These are phyloP conservation scores for Syzygium aqueum DNA, from an alignment of 345 rosid species.

Conservation along the genomic window DNA sequence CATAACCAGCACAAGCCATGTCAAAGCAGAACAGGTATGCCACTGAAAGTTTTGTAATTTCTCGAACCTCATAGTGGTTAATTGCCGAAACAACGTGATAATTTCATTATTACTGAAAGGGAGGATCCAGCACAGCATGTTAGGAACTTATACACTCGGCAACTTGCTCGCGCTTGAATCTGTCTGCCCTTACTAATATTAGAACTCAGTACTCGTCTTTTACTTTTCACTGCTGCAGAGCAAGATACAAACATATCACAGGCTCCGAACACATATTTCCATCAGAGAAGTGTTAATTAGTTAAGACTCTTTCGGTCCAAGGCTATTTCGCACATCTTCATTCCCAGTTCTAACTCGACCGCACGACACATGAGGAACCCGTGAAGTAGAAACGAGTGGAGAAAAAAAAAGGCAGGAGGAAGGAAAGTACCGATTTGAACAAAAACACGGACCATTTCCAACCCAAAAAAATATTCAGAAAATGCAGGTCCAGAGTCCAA, in stretches of 20 bases:
- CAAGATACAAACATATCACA: neutral
- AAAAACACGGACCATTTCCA: neutral
- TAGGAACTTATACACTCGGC: neutral
- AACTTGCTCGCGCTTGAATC: neutral
- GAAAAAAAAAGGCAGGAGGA: neutral
- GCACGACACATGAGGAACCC: neutral
- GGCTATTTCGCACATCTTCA: neutral
- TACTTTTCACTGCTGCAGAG: neutral
- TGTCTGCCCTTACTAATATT: neutral
- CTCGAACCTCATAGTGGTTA: neutral
- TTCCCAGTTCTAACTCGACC: neutral
- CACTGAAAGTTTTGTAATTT: neutral
- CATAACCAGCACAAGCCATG: neutral
- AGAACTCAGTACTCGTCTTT: neutral
- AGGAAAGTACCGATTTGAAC: neutral
- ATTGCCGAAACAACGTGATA: neutral
- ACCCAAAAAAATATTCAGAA: neutral
- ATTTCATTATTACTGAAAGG: neutral
- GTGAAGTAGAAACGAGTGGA: neutral
- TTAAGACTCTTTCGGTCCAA: neutral
- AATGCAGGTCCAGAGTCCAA: neutral
- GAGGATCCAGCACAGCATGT: neutral
- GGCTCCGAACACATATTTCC: neutral
- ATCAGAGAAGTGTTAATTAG: neutral
- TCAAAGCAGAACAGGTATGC: neutral